These are phyloP conservation scores for Euphrasia arctica DNA, from an alignment of 305 asterid species.

Conservation along the genomic window DNA sequence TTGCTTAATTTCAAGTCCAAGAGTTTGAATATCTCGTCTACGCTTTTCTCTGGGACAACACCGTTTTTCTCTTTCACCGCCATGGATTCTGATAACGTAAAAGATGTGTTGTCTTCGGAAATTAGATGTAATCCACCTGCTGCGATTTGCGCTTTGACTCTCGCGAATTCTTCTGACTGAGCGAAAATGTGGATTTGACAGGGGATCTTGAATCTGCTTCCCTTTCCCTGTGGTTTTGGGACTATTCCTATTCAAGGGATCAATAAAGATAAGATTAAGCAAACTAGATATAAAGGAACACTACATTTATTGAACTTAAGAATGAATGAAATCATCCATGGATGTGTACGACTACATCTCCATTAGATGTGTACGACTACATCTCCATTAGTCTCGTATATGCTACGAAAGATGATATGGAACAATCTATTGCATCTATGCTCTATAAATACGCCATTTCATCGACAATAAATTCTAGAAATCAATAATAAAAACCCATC, in stretches of 20 bases:
- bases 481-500: neutral
- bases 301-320: no score
- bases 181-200: constrained; percentile 92
- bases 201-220: constrained; percentile 46
- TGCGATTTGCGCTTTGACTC: constrained; percentile 43
- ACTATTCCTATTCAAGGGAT: constrained; percentile 51
- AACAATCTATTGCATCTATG: neutral
- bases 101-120: constrained; percentile 44
- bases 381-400: neutral
- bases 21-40: constrained; percentile 76
- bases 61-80: constrained; percentile 52
- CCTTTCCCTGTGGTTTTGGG: constrained; percentile 59
- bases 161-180: constrained; percentile 46
- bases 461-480: neutral
- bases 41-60: constrained; percentile 44
- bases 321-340: no score
- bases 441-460: neutral
- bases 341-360: no score
- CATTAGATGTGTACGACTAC: neutral
- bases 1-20: constrained; percentile 59
- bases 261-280: constrained; percentile 14
- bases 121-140: constrained; percentile 61
- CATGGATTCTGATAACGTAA: constrained; percentile 62
- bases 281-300: neutral
- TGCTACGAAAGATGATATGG: neutral